Evolutionary conservation across 2,329 filamentous ascomycete genomes (phyloP).

Genomic region (Leptographium galeiforme): DNA sequence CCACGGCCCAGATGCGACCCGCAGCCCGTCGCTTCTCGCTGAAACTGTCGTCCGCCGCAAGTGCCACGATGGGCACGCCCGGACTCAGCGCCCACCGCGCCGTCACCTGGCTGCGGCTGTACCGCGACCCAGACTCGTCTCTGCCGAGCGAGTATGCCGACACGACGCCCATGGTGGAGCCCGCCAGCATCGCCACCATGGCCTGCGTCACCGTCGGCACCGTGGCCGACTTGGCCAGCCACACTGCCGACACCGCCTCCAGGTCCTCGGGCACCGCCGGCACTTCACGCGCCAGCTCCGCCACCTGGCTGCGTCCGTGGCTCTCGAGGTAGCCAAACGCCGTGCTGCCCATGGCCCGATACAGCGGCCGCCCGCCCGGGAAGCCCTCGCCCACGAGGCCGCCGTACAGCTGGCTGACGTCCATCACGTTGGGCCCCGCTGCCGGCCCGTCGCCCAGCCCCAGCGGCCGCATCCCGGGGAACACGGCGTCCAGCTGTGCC

Average conservation of each 20-base stretch:
- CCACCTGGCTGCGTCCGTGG: conserved; percentile 38
- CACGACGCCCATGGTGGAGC: conserved; percentile 71
- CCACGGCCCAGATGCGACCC: conserved; percentile 75
- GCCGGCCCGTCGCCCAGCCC: conserved; percentile 69
- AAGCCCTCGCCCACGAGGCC: conserved; percentile 77
- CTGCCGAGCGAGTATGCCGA: conserved; percentile 66
- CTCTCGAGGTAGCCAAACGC: conserved; percentile 59
- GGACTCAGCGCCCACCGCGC: conserved; percentile 84
- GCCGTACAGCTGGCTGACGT: conserved; percentile 75
- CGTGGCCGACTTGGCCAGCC: conserved; percentile 73
- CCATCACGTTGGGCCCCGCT: conserved; percentile 74
- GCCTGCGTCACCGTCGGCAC: conserved; percentile 62
- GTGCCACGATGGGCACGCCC: conserved; percentile 70
- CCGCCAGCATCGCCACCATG: conserved; percentile 68
- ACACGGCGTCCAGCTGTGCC: conserved; percentile 64
- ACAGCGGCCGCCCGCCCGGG: conserved; percentile 70
- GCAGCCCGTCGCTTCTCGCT: conserved; percentile 54
- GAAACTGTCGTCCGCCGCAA: conserved; percentile 75
- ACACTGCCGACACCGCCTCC: conserved; percentile 66
- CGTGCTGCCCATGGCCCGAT: conserved; percentile 59
- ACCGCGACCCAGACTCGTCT: conserved; percentile 44
- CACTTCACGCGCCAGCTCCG: conserved; percentile 56
- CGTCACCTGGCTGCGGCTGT: conserved; percentile 63
- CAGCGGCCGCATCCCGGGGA: conserved; percentile 59
- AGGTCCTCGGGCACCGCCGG: conserved; percentile 57